A percentile compares a stretch with the other conserved stretches of the same genome.
These are phyloP conservation scores for Cladosporium sp. DNA, from an alignment of 2,329 filamentous ascomycete species.

Conservation along the genomic window DNA sequence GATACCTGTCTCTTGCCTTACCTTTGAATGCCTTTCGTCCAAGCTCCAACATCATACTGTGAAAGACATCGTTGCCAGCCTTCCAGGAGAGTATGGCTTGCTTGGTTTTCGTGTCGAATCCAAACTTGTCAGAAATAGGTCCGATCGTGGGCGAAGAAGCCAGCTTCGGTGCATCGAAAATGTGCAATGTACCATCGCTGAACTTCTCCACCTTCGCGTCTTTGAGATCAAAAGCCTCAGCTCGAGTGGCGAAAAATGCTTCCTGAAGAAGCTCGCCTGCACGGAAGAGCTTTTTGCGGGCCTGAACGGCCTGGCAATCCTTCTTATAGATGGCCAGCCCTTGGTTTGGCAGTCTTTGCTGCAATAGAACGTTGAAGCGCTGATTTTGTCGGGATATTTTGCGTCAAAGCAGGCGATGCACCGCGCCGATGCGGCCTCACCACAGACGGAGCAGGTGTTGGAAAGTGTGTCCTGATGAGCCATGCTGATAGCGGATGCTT, in stretches of 20 bases:
- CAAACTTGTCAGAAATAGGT: background rate
- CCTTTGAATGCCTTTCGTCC: background rate
- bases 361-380: conserved; percentile 12
- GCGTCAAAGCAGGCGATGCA: conserved; percentile 1
- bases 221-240: conserved; percentile 11
- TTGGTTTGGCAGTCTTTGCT: conserved; percentile 12
- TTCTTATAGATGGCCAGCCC: conserved; percentile 11
- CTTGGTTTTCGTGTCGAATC: background rate
- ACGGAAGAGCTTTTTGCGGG: conserved; percentile 15
- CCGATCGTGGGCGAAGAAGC: background rate
- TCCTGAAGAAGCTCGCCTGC: conserved; percentile 17
- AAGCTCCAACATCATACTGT: background rate
- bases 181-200: background rate
- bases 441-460: background rate
- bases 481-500: no score
- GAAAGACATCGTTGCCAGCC: background rate
- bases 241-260: conserved; percentile 13
- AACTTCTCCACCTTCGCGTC: conserved; percentile 4
- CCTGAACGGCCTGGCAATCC: background rate
- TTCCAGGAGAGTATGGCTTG: background rate
- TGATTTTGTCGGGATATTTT: background rate
- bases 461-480: no score
- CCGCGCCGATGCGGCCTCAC: background rate
- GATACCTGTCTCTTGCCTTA: background rate
- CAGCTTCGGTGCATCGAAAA: background rate